Evolutionary conservation across 2,329 filamentous ascomycete genomes (phyloP), one percentile per base, ranked within the genome.

Genomic region (Xylariaceae sp.): DNA sequence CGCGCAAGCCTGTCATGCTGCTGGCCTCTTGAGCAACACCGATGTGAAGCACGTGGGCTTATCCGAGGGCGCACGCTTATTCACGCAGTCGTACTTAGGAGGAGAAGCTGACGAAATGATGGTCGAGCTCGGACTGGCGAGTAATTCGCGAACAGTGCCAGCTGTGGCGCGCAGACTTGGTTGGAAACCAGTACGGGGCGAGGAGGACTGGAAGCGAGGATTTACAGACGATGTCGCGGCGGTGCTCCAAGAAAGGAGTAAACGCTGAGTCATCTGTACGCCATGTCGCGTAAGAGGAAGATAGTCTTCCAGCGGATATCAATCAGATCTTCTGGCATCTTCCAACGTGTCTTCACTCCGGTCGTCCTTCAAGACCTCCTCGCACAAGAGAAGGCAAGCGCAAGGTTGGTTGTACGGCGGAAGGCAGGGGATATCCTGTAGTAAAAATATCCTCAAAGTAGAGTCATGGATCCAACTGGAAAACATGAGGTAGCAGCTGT

Each of bases 121-220:
- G 6, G 31, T 52, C 11, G 70, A 74, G 58, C 54, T 68, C 5
- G 67, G 64, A 2, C 60, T 71, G 18, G 63, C 62, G 6, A 68
- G 62, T 43, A 63, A 64, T 30, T 49, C 49, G n/a, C 31, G 45
- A 11, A 67, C 64, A 0, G 48, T 55, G 17, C 55, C 66, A 2
- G 58, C 55, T 14, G 48, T 64, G 10, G 60, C 58, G 11, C 55
- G 48, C 6, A 45, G 57, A 10, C 45, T 69, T 11, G 65, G 68
- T 0, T 71, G 66, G 68, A 62, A 59, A 53, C 67, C 66, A 0
- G 58, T 33, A 17, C 62, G 62, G 49, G 67, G 62, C 2, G 58
- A 62, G 30, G 49, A 59, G 14, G 62, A 41, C 6, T 61, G 56
- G 56, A 46, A 51, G 42, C 27, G 17, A 6, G 52, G 47, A 2